Conservation (phyloP, 352 stramenopile species). For the Bremia lactucae region DNA sequence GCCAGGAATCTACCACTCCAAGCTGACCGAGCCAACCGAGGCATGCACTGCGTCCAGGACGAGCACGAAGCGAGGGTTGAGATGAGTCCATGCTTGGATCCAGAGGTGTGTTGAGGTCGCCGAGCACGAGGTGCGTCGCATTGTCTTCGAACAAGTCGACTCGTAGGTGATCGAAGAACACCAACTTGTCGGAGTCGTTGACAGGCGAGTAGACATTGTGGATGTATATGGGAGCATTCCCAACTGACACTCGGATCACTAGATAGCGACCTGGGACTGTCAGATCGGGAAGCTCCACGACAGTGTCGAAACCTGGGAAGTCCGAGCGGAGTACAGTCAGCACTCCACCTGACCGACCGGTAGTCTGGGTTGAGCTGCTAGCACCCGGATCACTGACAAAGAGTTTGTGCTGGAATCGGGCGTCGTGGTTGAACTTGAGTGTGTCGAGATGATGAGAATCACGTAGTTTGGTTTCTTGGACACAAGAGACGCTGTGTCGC, state of each 20-base stretch:
- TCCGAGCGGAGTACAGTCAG: background rate
- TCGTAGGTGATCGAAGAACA: background rate
- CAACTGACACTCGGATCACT: background rate
- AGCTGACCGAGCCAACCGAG: too few relatives aligned
- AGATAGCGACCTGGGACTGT: background rate
- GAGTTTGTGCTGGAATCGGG: background rate
- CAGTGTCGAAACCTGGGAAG: background rate
- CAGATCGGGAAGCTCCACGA: background rate
- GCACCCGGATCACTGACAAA: background rate
- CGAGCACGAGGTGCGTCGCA: background rate
- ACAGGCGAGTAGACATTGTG: background rate
- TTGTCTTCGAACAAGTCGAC: background rate
- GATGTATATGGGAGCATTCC: background rate
- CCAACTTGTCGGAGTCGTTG: background rate
- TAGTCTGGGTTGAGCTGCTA: background rate
- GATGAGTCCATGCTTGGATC: background rate
- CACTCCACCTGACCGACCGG: background rate
- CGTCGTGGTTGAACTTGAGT: background rate
- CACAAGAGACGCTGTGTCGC: too few relatives aligned
- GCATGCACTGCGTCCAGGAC: background rate
- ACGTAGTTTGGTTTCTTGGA: background rate
- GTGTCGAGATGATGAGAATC: background rate
- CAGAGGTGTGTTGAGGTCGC: background rate
- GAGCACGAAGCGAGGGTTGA: background rate
- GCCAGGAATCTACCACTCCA: background rate